Conservation (phyloP, 164 flowering plant genomes). For the Dillenia turbinata region DNA sequence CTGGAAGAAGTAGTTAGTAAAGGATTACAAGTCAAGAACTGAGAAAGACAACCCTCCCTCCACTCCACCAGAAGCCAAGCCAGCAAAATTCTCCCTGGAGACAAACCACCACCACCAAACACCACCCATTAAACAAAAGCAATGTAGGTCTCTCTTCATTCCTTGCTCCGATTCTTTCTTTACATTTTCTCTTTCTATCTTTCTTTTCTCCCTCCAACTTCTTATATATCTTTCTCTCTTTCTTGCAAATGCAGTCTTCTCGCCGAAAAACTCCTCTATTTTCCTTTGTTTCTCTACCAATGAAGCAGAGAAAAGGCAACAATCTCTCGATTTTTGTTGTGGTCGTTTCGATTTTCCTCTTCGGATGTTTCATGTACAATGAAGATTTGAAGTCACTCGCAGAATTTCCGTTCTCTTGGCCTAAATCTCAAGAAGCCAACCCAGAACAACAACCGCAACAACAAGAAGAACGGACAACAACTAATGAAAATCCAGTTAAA, state of each 20-base stretch:
- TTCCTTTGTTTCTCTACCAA: slow-evolving; percentile 26
- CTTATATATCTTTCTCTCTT: background rate
- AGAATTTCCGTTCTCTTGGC: slow-evolving; percentile 74
- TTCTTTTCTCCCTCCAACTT: slow-evolving; percentile 3
- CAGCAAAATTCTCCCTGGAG: slow-evolving; percentile 20
- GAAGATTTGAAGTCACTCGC: slow-evolving; percentile 92
- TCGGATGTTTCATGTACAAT: slow-evolving; percentile 90
- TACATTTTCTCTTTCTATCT: slow-evolving; percentile 10
- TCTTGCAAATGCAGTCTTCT: slow-evolving; percentile 42
- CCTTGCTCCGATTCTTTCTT: background rate
- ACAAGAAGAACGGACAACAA: slow-evolving; percentile 19
- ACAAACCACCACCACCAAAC: slow-evolving; percentile 36
- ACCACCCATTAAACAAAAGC: slow-evolving; percentile 17
- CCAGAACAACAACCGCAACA: slow-evolving; percentile 2
- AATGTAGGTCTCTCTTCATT: slow-evolving; percentile 1
- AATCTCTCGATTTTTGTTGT: slow-evolving; percentile 71
- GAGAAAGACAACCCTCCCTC: slow-evolving; percentile 50
- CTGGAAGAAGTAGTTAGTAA: slow-evolving; percentile 4
- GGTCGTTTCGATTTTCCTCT: slow-evolving; percentile 66
- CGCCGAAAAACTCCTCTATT: slow-evolving; percentile 47
- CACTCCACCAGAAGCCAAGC: slow-evolving; percentile 25
- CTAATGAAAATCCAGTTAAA: slow-evolving; percentile 11
- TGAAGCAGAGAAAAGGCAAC: slow-evolving; percentile 64
- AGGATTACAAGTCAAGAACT: slow-evolving; percentile 8
- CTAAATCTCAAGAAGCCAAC: slow-evolving; percentile 31